Evolutionary conservation across 257 asterid genomes (phyloP).

Genomic region (Linderniella brevidens): DNA sequence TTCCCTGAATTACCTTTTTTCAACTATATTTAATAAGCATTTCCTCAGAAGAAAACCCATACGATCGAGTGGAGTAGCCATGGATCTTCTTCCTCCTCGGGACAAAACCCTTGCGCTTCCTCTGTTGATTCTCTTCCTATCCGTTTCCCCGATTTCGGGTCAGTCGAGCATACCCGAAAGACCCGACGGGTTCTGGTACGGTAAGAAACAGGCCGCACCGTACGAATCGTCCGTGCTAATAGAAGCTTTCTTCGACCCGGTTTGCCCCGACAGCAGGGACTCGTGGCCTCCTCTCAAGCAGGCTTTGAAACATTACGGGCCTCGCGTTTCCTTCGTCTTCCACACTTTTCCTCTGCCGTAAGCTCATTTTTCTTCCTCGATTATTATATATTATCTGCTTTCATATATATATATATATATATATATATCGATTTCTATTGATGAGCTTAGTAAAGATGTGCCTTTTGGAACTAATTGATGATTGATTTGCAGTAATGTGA

Average conservation of each 20-base stretch:
- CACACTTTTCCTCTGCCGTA: conserved; percentile 79
- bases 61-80: too few species aligned
- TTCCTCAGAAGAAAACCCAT: too few species aligned
- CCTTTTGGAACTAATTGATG: too few species aligned
- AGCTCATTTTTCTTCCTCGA: background rate
- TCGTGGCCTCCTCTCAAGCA: conserved; percentile 72
- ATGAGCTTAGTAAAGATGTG: background rate
- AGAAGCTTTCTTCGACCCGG: conserved; percentile 87
- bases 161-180: conserved; percentile 26
- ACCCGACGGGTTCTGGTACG: conserved; percentile 66
- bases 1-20: too few species aligned
- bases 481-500: too few species aligned
- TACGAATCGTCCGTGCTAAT: conserved; percentile 21
- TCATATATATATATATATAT: too few species aligned
- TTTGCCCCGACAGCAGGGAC: conserved; percentile 81
- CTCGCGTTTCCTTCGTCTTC: conserved; percentile 27
- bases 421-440: too few species aligned
- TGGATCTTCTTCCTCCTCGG: too few species aligned
- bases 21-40: too few species aligned
- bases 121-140: background rate
- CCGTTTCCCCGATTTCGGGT: conserved; percentile 8
- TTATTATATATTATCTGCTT: background rate
- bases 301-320: conserved; percentile 32
- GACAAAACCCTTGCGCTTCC: too few species aligned
- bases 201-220: conserved; percentile 4